phyloP scores from a whole-genome alignment of 805 yeast genomes.

The Wickerhamiella slavikovae region DNA sequence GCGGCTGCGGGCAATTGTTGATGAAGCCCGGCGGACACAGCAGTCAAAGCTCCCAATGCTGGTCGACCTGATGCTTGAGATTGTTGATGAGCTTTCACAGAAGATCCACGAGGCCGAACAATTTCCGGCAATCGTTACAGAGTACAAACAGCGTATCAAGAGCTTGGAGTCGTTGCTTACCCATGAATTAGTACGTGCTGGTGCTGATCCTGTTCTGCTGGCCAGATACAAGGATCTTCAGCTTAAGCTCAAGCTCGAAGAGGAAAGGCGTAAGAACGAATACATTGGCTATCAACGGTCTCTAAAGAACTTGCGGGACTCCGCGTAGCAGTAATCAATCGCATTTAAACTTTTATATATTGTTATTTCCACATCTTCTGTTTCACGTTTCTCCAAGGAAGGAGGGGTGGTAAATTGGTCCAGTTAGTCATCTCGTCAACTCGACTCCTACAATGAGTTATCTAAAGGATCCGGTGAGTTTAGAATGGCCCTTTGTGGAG shows the following conservation, averaged over 20 bases:
- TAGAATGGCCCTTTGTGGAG: slow-evolving; percentile 10
- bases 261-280: slow-evolving; percentile 10
- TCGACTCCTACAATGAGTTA: slow-evolving; percentile 1
- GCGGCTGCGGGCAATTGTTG: slow-evolving; percentile 8
- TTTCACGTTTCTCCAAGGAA: not conserved
- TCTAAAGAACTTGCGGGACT: slow-evolving; percentile 2
- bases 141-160: slow-evolving; percentile 6
- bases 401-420: not conserved
- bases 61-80: slow-evolving; percentile 6
- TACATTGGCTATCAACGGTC: slow-evolving; percentile 5
- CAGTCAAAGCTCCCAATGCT: slow-evolving; percentile 10
- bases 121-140: slow-evolving; percentile 4
- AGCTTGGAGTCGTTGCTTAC: slow-evolving; percentile 7
- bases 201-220: slow-evolving; percentile 9
- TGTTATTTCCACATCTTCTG: not conserved
- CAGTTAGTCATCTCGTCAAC: not conserved
- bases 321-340: slow-evolving; percentile 1
- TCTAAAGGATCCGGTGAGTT: slow-evolving; percentile 11
- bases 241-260: slow-evolving; percentile 6
- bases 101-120: slow-evolving; percentile 2
- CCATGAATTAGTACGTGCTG: slow-evolving; percentile 5
- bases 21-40: slow-evolving; percentile 2
- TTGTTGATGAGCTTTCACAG: slow-evolving; percentile 7
- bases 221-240: slow-evolving; percentile 9
- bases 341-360: not conserved